A percentile compares a stretch with the other conserved stretches of the same genome.
Conservation (phyloP, 805 yeast genomes). For the Candida verbasci region DNA sequence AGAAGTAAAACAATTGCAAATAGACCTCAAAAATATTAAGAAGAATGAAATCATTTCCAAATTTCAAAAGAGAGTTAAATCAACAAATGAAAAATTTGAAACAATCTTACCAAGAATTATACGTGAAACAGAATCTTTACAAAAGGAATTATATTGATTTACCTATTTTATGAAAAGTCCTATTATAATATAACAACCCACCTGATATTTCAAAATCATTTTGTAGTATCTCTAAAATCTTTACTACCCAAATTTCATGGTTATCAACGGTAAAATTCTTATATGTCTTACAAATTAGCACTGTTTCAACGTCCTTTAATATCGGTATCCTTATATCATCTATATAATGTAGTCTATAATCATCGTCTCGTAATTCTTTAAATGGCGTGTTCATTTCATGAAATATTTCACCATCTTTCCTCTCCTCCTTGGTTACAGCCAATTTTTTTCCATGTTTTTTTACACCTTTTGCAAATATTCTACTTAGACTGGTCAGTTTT, state of each 20-base stretch:
- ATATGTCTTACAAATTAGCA: conserved; percentile 56
- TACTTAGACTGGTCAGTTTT: conserved; percentile 54
- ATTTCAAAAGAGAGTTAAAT: conserved; percentile 20
- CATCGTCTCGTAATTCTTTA: conserved; percentile 22
- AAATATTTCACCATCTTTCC: conserved; percentile 31
- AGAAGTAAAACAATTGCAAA: conserved; percentile 21
- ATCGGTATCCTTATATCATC: conserved; percentile 43
- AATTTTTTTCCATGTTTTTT: conserved; percentile 44
- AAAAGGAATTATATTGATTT: conserved; percentile 27
- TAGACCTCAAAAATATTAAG: conserved; percentile 23
- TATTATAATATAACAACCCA: conserved; percentile 62
- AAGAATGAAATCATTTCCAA: conserved; percentile 21
- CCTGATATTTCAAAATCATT: conserved; percentile 37
- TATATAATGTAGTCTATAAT: conserved; percentile 15
- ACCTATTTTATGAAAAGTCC: conserved; percentile 51
- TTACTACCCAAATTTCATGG: conserved; percentile 89
- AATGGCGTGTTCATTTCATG: conserved; percentile 57
- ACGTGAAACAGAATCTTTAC: conserved; percentile 18
- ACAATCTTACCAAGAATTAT: conserved; percentile 28
- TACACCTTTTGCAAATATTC: conserved; percentile 56
- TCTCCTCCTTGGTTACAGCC: conserved; percentile 19
- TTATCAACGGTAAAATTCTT: conserved; percentile 61
- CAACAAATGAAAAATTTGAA: conserved; percentile 32
- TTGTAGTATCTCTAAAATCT: conserved; percentile 55
- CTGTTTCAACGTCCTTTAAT: conserved; percentile 51